Evolutionary conservation across 805 yeast species (phyloP), one percentile per base, ranked within the genome.

Genomic region (Sugiyamaella americana): DNA sequence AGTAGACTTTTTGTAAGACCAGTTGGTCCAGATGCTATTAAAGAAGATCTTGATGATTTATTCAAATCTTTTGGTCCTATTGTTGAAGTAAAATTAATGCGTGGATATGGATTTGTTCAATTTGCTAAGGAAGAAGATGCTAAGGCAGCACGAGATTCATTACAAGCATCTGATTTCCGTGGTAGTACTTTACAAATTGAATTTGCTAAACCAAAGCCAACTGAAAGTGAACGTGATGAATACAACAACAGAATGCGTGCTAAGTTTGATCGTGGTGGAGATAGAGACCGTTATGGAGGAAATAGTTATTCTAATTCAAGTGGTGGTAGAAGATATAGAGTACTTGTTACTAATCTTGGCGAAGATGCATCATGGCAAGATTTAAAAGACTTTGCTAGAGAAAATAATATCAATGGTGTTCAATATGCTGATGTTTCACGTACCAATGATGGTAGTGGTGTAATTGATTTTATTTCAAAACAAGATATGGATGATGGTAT

Each of bases 401-500:
- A 84, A 51, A 83, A 65, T 40, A 68, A 62, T 40, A 68, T 68
- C 37, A 8, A 26, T 8, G 67, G 64, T 42, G 65, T 67, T 17
- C 55, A 57, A 20, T 68, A 55, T 56, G 60, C 72, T 21, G 66
- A 65, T 47, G 64, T 67, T 21, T 56, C 65, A 5, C 60, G 64
- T n/a, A 48, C 43, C 41, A 58, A 65, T 5, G 70, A 64, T 40
- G 66, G 67, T 37, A 57, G 61, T 37, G 72, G 67, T 29, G 55
- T 55, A 3, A 41, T 63, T 24, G 67, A 63, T 37, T 60, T 63
- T 37, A 42, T 48, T 32, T 40, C 84, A 41, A 82, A 78, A 59
- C 95, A 83, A 51, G 86, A 85, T 58, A 72, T 87, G 64, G 80
- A 74, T 43, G 74, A 74, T 49, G 88, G 94, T 41, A 68, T 87